Evolutionary conservation across 2,329 filamentous ascomycete species (phyloP).

Genomic region (Claviceps capensis): DNA sequence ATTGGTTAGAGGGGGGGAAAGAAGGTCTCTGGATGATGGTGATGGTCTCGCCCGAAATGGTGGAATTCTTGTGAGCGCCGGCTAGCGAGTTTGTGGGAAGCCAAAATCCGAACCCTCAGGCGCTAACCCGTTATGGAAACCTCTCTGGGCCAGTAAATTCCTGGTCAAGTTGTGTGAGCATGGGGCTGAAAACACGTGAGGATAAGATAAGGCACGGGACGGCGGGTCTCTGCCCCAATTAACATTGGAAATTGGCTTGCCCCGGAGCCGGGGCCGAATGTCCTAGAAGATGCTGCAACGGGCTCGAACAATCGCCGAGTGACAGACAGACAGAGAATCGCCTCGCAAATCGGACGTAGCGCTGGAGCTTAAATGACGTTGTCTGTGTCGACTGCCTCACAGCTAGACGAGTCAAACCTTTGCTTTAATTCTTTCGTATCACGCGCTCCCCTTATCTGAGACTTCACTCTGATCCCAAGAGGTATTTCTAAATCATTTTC

Average conservation of each 20-base stretch:
- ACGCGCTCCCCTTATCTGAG: too few relatives aligned
- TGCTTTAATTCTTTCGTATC: too few relatives aligned
- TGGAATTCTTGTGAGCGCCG: constrained; percentile 28
- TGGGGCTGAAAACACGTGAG: constrained; percentile 24
- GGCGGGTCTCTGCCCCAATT: background rate
- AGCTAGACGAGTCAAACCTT: too few relatives aligned
- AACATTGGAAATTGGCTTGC: background rate
- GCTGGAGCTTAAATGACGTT: too few relatives aligned
- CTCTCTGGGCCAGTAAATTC: constrained; percentile 8
- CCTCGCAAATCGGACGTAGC: too few relatives aligned
- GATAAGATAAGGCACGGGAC: constrained; percentile 17
- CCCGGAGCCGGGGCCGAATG: constrained; percentile 16
- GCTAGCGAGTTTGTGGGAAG: constrained; percentile 30
- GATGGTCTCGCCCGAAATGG: constrained; percentile 26
- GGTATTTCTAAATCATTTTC: too few relatives aligned
- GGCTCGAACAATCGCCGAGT: constrained; percentile 8
- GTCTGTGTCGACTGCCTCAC: too few relatives aligned
- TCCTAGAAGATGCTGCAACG: constrained; percentile 25
- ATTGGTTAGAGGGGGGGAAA: constrained; percentile 20
- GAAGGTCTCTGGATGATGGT: constrained; percentile 10
- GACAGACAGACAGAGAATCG: background rate
- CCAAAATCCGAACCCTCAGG: constrained; percentile 29
- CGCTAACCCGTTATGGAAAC: constrained; percentile 20
- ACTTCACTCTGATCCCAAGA: too few relatives aligned
- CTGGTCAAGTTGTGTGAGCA: constrained; percentile 12